Conservation (phyloP, 371 early-diverging fungal species). For the Actinomortierella wolfii region DNA sequence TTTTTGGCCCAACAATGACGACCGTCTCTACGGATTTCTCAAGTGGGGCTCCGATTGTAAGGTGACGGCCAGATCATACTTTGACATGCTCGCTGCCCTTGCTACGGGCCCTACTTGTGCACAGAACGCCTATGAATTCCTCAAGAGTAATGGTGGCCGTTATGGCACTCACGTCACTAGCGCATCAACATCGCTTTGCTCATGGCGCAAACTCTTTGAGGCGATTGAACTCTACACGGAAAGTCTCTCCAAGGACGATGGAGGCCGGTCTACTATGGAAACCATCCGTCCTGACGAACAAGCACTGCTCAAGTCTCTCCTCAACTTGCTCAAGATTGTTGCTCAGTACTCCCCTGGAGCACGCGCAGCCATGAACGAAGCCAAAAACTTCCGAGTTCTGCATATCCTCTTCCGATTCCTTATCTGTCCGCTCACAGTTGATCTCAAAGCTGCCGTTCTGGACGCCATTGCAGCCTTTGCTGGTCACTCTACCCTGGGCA, state of each 20-base stretch:
- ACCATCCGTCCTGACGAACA: conserved; percentile 67
- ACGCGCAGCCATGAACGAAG: conserved; percentile 63
- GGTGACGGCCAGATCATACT: conserved; percentile 63
- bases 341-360: conserved; percentile 65
- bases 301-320: conserved; percentile 62
- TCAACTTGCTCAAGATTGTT: conserved; percentile 67
- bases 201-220: conserved; percentile 63
- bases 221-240: conserved; percentile 59
- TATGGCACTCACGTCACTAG: conserved; percentile 40
- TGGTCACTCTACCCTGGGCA: conserved; percentile 47
- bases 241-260: conserved; percentile 19
- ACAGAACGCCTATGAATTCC: conserved; percentile 62
- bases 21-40: conserved; percentile 68
- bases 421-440: conserved; percentile 67
- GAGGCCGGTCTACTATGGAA: conserved; percentile 18
- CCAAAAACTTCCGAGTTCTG: conserved; percentile 61
- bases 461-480: conserved; percentile 77
- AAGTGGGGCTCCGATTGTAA: conserved; percentile 72
- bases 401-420: conserved; percentile 72
- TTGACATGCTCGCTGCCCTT: conserved; percentile 77
- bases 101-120: conserved; percentile 69
- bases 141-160: conserved; percentile 50
- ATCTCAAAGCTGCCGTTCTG: conserved; percentile 79
- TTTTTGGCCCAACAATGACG: conserved; percentile 74
- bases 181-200: conserved; percentile 54